Percentiles rank a stretch among this genome's conserved stretches.
phyloP scores from a whole-genome alignment of 495 filamentous ascomycete species.

The Lasiosphaeria ovina region DNA sequence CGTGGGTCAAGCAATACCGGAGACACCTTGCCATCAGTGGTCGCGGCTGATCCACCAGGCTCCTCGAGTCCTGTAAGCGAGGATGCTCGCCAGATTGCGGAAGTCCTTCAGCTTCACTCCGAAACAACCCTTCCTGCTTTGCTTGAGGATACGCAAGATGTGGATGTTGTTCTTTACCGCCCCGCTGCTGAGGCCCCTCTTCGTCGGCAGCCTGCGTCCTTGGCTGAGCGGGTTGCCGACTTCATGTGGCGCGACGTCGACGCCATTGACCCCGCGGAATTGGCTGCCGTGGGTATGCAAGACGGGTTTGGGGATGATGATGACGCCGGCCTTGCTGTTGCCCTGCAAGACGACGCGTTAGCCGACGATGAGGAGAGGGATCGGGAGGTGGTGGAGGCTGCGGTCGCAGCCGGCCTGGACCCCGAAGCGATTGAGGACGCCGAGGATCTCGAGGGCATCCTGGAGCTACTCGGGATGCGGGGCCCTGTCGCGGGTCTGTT shows the following conservation, averaged over 20 bases:
- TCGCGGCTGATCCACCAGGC: too few relatives aligned
- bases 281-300: constrained; percentile 17
- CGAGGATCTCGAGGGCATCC: constrained; percentile 95
- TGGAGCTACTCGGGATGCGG: constrained; percentile 96
- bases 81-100: too few relatives aligned
- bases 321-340: constrained; percentile 25
- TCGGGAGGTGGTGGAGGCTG: constrained; percentile 39
- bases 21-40: too few relatives aligned
- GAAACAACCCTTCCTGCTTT: background rate
- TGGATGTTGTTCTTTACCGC: constrained; percentile 1
- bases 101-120: too few relatives aligned
- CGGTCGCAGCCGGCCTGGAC: constrained; percentile 42
- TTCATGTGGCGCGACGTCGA: constrained; percentile 47
- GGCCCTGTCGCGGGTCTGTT: constrained; percentile 85
- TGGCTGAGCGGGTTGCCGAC: constrained; percentile 42
- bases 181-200: constrained; percentile 3
- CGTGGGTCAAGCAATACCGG: too few relatives aligned
- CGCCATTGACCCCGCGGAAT: constrained; percentile 35
- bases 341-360: constrained; percentile 20
- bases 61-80: too few relatives aligned
- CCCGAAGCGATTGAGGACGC: constrained; percentile 68
- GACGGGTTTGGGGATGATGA: constrained; percentile 44
- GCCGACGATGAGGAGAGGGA: constrained; percentile 28
- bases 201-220: constrained; percentile 26
- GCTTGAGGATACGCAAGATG: background rate